Evolutionary conservation across 1,139 yeast genomes (phyloP).

Genomic region (Blastobotrys persicus): DNA sequence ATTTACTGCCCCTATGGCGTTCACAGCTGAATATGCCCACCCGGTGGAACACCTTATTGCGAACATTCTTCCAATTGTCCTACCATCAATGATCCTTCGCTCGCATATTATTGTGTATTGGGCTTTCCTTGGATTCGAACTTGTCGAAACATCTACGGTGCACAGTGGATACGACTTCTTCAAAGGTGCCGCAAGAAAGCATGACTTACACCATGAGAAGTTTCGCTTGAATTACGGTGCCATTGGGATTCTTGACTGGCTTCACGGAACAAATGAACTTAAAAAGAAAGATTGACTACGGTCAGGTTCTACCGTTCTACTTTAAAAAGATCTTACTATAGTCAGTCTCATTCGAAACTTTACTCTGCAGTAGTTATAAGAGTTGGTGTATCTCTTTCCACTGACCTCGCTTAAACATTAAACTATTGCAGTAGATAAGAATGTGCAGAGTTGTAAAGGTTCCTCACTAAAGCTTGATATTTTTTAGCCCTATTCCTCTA

Average conservation of each 20-base stretch:
- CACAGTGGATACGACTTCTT: constrained; percentile 29
- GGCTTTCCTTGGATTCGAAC: constrained; percentile 21
- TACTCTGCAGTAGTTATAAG: not conserved
- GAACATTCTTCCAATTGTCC: constrained; percentile 23
- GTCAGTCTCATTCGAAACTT: not conserved
- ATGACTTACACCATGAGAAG: constrained; percentile 30
- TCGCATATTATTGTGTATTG: constrained; percentile 22
- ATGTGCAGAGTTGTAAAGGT: not conserved
- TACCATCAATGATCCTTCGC: constrained; percentile 22
- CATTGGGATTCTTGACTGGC: constrained; percentile 25
- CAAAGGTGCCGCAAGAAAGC: constrained; percentile 21
- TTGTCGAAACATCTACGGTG: constrained; percentile 27
- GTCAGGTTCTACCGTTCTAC: no score
- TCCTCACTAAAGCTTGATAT: not conserved
- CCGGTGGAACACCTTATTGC: constrained; percentile 25
- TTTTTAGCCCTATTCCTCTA: not conserved
- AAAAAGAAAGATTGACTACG: not conserved
- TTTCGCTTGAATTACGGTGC: constrained; percentile 26
- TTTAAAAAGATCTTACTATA: no score
- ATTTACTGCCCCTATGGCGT: constrained; percentile 29
- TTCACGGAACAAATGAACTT: constrained; percentile 21
- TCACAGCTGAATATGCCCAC: constrained; percentile 28
- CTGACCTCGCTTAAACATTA: no score
- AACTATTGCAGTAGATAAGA: no score
- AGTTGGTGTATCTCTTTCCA: no score